Percentiles rank a stretch among this genome's conserved stretches.
Evolutionary conservation across 2,329 filamentous ascomycete species (phyloP).

Genomic region (Ophiognomonia clavigignenti-juglandacearum): DNA sequence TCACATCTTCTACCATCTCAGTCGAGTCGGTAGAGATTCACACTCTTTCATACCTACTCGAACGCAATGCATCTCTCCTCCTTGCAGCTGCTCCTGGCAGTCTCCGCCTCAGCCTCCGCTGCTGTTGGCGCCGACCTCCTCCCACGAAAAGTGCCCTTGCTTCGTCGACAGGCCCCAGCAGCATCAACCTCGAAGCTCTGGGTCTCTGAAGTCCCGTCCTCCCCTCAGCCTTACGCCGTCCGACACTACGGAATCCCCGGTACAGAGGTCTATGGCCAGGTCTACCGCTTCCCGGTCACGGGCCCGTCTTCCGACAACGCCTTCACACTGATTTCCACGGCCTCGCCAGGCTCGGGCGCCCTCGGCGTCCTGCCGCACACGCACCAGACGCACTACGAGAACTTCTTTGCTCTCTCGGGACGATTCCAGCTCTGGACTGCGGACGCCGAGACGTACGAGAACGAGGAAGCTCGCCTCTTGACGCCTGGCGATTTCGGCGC

Average conservation of each 20-base stretch:
- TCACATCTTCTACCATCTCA: too few relatives aligned
- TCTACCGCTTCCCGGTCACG: constrained; percentile 27
- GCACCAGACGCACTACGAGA: constrained; percentile 39
- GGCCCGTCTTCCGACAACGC: constrained; percentile 38
- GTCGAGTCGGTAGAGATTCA: too few relatives aligned
- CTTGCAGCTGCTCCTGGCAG: background rate
- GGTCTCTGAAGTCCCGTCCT: constrained; percentile 6
- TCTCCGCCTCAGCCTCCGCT: constrained; percentile 1
- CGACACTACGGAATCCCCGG: constrained; percentile 8
- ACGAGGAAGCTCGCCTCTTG: constrained; percentile 28
- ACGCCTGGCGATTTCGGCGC: constrained; percentile 40
- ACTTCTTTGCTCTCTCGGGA: constrained; percentile 40
- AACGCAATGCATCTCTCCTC: constrained; percentile 7
- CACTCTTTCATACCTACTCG: too few relatives aligned
- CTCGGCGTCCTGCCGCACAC: constrained; percentile 39
- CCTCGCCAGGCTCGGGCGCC: constrained; percentile 29
- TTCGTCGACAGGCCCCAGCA: background rate
- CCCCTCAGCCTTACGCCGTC: constrained; percentile 6
- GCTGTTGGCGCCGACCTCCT: background rate
- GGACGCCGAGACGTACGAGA: constrained; percentile 23
- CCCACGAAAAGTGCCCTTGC: background rate
- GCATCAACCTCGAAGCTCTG: constrained; percentile 1
- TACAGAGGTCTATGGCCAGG: background rate
- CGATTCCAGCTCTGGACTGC: constrained; percentile 40
- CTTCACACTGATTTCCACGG: constrained; percentile 40